Evolutionary conservation across 129 eudicot species (phyloP), one percentile per base, ranked within the genome.

Genomic region (Chrysanthemum makinoi): DNA sequence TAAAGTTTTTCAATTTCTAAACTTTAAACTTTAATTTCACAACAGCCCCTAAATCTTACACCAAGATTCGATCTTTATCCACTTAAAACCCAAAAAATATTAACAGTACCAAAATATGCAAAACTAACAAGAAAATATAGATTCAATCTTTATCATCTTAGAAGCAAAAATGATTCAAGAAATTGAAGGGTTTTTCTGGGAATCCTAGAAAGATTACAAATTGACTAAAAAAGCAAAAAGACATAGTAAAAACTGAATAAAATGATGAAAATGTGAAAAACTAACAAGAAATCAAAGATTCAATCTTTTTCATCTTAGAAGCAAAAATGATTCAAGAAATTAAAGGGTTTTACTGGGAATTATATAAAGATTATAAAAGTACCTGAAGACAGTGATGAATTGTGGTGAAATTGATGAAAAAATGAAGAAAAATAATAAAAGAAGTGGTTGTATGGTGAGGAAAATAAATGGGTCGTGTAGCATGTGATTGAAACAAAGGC

Each of bases 401-500:
- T 22, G 24, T 22, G 24, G 24, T 22, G 24, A 22, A 48, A 39
- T 33, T 60, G 20, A 69, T 52, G 64, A 49, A 61, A 76, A 53
- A 61, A 62, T 35, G 71, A 16, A 33, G 35, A 47, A 48, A 52
- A 26, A 2, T 33, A 22, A 26, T 1, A 75, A n/a, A 22, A 22
- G 19, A 68, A 63, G 15, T 63, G 61, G 63, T 54, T 39, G 68
- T 35, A 35, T 35, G 43, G 68, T 35, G 1, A 1, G 44, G 44
- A 35, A 35, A 33, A n/a, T 64, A 30, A 35, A 5, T 51, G 28
- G 55, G 52, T 78, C 68, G 77, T 71, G 82, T 72, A 78, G 43
- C 77, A 78, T 78, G 82, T 78, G 82, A 78, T 47, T 71, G 77
- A 55, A 78, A 64, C 77, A 71, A 78, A 71, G 82, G 73, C 77